phyloP scores from a whole-genome alignment of 73 alveolate species.

The Symbiodinium pilosum region DNA sequence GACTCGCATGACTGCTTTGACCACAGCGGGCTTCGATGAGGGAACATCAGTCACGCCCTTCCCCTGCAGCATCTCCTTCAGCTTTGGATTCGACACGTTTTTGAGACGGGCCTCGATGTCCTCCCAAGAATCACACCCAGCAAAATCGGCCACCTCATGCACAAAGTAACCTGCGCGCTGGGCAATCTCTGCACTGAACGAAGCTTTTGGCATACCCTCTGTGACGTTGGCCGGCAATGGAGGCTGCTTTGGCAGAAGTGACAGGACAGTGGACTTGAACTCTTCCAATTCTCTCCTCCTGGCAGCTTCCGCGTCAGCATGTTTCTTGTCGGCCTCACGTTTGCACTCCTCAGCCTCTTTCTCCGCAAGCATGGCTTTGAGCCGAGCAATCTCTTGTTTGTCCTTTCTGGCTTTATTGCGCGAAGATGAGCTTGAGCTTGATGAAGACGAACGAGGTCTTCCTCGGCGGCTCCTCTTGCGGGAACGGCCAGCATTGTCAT shows the following conservation, averaged over 20 bases:
- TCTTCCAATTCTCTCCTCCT: not conserved
- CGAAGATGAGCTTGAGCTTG: not conserved
- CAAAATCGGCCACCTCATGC: constrained; percentile 8
- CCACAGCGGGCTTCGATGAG: constrained; percentile 22
- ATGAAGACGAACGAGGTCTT: not conserved
- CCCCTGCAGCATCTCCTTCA: constrained; percentile 37
- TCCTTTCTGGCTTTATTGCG: not conserved
- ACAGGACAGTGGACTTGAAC: not conserved
- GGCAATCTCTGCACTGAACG: not conserved
- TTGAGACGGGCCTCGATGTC: not conserved
- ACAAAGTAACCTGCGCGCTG: not conserved
- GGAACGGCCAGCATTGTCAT: not conserved
- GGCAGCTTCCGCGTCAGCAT: not conserved
- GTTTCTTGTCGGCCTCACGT: constrained; percentile 1
- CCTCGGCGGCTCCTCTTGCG: constrained; percentile 10
- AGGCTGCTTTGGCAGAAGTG: constrained; percentile 2
- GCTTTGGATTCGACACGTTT: constrained; percentile 7
- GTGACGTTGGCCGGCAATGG: not conserved
- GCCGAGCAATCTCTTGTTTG: constrained; percentile 22
- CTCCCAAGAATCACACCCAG: constrained; percentile 19
- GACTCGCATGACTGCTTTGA: constrained; percentile 11
- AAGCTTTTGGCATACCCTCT: not conserved
- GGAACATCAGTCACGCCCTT: not conserved
- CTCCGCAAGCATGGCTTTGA: not conserved
- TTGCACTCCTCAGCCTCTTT: constrained; percentile 15